phyloP scores from a whole-genome alignment of 2,329 filamentous ascomycete genomes.

The Aspergillus tanneri region DNA sequence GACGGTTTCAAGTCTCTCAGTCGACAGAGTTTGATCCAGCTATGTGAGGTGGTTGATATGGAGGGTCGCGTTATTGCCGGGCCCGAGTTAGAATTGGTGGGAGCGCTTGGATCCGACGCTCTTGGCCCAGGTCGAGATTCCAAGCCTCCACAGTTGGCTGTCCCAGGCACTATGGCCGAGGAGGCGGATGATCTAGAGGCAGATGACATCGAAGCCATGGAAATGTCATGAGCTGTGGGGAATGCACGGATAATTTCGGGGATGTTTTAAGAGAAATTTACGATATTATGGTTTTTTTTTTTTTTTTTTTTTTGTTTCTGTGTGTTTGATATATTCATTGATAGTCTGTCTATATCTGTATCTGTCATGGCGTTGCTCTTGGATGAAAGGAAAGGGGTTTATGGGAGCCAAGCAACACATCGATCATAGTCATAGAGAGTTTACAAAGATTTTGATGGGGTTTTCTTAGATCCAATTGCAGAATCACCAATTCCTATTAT shows the following conservation, averaged over 20 bases:
- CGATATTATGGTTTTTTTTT: conserved; percentile 5
- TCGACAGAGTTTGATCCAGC: conserved; percentile 76
- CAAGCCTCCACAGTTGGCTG: conserved; percentile 31
- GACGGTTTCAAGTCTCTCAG: conserved; percentile 80
- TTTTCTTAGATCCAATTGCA: no score
- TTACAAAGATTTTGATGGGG: no score
- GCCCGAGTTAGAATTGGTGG: conserved; percentile 70
- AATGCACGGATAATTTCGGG: conserved; percentile 19
- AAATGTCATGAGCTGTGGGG: conserved; percentile 35
- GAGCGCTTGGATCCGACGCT: conserved; percentile 52
- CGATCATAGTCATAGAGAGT: neutral
- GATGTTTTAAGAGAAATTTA: neutral
- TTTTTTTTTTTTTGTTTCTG: conserved; percentile 4
- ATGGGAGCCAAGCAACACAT: neutral
- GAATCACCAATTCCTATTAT: no score
- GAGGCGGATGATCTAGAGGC: conserved; percentile 45
- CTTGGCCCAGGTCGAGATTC: conserved; percentile 36
- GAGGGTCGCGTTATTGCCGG: conserved; percentile 89
- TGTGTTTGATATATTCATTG: neutral
- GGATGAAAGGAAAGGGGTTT: neutral
- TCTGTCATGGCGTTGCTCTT: neutral
- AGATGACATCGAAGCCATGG: conserved; percentile 51
- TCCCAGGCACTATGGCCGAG: conserved; percentile 30
- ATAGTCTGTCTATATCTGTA: neutral
- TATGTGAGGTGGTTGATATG: conserved; percentile 89